phyloP scores from a whole-genome alignment of 441 rosid genomes.

The Erysimum cheiri region DNA sequence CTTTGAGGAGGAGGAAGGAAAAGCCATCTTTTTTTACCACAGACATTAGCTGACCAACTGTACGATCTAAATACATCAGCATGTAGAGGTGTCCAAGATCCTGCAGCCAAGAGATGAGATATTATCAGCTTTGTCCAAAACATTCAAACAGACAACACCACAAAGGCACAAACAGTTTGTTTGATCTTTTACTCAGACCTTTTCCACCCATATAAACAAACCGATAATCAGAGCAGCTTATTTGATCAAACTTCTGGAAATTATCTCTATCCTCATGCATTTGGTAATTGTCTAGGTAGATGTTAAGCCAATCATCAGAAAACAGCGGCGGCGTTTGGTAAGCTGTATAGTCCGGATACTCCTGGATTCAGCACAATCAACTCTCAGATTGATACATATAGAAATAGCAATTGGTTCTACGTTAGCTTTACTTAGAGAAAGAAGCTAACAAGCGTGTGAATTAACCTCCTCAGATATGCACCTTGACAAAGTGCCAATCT shows the following conservation, averaged over 20 bases:
- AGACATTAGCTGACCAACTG: constrained; percentile 96
- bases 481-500: constrained; percentile 99
- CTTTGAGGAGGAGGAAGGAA: constrained; percentile 75
- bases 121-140: constrained; percentile 11
- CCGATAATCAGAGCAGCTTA: constrained; percentile 91
- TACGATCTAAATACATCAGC: constrained; percentile 97
- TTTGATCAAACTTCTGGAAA: constrained; percentile 60
- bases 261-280: constrained; percentile 68
- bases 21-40: constrained; percentile 91
- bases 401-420: not conserved
- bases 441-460: constrained; percentile 17
- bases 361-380: constrained; percentile 55
- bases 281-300: constrained; percentile 72
- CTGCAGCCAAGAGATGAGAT: constrained; percentile 50
- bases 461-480: constrained; percentile 36
- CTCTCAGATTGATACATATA: not conserved
- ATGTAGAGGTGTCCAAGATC: constrained; percentile 98
- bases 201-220: constrained; percentile 97
- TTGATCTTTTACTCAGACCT: constrained; percentile 55
- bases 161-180: constrained; percentile 2
- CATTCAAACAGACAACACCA: constrained; percentile 21
- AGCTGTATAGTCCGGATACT: constrained; percentile 82
- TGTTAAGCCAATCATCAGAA: constrained; percentile 93
- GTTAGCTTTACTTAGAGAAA: not conserved
- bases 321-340: constrained; percentile 70